A percentile compares a stretch with the other conserved stretches of the same genome.
phyloP scores from a whole-genome alignment of 192 early-diverging fungal species.

The Umbelopsis ramanniana region DNA sequence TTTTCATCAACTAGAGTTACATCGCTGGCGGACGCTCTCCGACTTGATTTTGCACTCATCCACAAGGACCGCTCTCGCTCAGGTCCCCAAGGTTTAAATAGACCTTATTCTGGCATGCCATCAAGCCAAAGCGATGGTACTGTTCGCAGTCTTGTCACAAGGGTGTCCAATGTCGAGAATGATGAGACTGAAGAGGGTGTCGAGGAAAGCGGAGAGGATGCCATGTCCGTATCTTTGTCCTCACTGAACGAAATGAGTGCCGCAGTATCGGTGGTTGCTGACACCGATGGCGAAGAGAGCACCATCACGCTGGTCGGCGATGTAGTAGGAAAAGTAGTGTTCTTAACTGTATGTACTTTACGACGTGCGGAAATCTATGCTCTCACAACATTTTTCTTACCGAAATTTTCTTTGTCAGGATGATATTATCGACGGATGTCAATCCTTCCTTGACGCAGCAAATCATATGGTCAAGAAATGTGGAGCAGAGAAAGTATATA shows the following conservation, averaged over 20 bases:
- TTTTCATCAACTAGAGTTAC: constrained; percentile 55
- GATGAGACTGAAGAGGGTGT: neutral
- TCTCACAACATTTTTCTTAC: constrained; percentile 44
- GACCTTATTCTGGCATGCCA: constrained; percentile 18
- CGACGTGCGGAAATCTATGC: neutral
- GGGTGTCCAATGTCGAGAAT: constrained; percentile 14
- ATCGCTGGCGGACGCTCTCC: constrained; percentile 86
- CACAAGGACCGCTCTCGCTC: constrained; percentile 77
- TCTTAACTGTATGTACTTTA: constrained; percentile 68
- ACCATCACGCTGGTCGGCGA: constrained; percentile 82
- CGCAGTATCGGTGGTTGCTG: constrained; percentile 41
- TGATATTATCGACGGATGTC: constrained; percentile 92
- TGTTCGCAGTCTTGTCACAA: constrained; percentile 10
- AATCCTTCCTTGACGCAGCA: constrained; percentile 92
- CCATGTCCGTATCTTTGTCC: constrained; percentile 31
- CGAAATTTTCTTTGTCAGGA: constrained; percentile 66
- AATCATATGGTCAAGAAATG: constrained; percentile 85
- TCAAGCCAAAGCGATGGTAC: neutral
- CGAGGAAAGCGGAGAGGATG: constrained; percentile 23
- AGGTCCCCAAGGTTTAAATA: constrained; percentile 33
- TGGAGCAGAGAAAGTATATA: constrained; percentile 81
- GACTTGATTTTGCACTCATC: constrained; percentile 94
- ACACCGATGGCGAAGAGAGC: constrained; percentile 40
- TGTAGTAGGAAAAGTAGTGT: constrained; percentile 81
- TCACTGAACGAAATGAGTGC: constrained; percentile 40